Conservation (phyloP, 2,329 filamentous ascomycete genomes). For the Thielaviopsis musarum region DNA sequence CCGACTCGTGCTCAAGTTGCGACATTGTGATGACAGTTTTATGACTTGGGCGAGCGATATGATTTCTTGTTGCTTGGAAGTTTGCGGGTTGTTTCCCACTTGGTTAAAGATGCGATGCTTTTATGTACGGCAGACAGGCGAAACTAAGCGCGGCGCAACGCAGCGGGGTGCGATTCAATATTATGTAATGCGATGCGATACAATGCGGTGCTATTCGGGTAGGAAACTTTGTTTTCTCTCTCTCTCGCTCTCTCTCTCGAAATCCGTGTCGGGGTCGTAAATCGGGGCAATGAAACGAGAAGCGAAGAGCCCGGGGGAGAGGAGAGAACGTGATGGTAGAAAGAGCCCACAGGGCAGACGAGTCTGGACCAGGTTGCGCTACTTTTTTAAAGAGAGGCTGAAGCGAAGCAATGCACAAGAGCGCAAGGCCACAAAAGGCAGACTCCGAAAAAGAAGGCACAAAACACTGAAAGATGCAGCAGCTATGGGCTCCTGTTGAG, state of each 20-base stretch:
- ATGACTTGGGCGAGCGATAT: background rate
- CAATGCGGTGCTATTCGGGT: background rate
- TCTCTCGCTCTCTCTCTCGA: no score
- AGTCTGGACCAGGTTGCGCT: background rate
- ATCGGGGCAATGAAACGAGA: background rate
- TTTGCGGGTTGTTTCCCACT: background rate
- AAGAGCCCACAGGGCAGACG: background rate
- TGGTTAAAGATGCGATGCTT: background rate
- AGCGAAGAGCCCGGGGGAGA: background rate
- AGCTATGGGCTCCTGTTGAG: background rate
- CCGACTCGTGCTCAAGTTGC: conserved; percentile 8
- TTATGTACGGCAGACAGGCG: background rate
- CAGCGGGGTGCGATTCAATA: background rate
- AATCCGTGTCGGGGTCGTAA: background rate
- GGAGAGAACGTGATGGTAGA: background rate
- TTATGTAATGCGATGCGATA: background rate
- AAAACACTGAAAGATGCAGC: background rate
- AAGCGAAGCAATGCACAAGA: background rate
- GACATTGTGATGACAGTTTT: conserved; percentile 1
- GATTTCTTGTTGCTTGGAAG: background rate
- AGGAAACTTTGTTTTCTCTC: no score
- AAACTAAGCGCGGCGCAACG: background rate
- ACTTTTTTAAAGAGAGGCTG: background rate
- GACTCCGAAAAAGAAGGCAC: background rate
- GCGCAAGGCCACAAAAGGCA: background rate